Evolutionary conservation across 75 land plant species (phyloP).

Genomic region (Ceratopteris richardii): DNA sequence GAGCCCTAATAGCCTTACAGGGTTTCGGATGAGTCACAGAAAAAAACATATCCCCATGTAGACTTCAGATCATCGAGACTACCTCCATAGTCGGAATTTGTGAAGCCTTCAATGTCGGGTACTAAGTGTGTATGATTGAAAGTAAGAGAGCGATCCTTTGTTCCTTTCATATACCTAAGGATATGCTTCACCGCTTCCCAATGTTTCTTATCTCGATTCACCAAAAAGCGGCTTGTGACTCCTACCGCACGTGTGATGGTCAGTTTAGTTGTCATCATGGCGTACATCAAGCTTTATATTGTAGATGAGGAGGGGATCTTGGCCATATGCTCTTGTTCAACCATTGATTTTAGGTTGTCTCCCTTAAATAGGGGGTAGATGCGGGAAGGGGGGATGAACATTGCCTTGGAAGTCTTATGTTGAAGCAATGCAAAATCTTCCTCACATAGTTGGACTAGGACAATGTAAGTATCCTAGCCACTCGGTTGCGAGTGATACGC

Average conservation of each 20-base stretch:
- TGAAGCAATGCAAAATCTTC: slow-evolving; percentile 8
- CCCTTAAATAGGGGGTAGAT: background rate
- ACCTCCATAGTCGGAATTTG: background rate
- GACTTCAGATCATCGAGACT: background rate
- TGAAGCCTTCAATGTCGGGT: slow-evolving; percentile 3
- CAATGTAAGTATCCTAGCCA: background rate
- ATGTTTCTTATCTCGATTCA: slow-evolving; percentile 15
- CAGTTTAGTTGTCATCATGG: slow-evolving; percentile 16
- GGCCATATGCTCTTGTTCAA: background rate
- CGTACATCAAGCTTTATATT: slow-evolving; percentile 18
- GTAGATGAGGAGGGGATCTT: slow-evolving; percentile 13
- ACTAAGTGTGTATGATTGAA: background rate
- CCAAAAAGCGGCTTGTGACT: slow-evolving; percentile 9
- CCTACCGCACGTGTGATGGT: slow-evolving; percentile 12
- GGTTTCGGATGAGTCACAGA: too few species aligned
- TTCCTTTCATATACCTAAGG: slow-evolving; percentile 18
- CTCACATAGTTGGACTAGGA: slow-evolving; percentile 4
- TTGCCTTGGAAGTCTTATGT: slow-evolving; percentile 4
- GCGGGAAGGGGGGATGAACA: background rate
- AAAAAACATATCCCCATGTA: background rate
- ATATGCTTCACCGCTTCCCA: slow-evolving; percentile 21
- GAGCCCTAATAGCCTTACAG: too few species aligned
- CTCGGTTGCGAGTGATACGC: slow-evolving; percentile 5
- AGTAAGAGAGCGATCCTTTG: slow-evolving; percentile 7
- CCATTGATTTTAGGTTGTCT: background rate